Evolutionary conservation across 495 filamentous ascomycete species (phyloP).

Genomic region (Pyrenopolyporus hunteri): DNA sequence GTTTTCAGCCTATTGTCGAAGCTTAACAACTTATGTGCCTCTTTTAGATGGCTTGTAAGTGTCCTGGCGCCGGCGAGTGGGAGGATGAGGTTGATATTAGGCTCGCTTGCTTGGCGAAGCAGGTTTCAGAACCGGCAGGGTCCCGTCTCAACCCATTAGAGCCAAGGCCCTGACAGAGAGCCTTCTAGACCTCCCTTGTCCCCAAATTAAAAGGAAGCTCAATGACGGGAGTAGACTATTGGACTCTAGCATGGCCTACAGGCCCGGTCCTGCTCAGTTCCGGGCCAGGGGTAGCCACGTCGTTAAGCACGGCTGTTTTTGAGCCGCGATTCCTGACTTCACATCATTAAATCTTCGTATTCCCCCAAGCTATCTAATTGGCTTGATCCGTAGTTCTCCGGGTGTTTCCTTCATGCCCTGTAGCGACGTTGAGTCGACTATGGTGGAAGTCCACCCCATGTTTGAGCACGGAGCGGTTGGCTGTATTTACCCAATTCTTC

Average conservation of each 20-base stretch:
- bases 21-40: no score
- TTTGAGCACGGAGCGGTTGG: background rate
- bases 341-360: conserved; percentile 20
- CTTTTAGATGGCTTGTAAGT: background rate
- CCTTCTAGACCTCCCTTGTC: conserved; percentile 15
- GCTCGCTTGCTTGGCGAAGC: conserved; percentile 16
- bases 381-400: background rate
- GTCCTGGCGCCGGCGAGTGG: background rate
- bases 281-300: conserved; percentile 12
- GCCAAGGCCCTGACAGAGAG: conserved; percentile 7
- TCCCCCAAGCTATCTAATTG: conserved; percentile 6
- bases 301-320: conserved; percentile 24
- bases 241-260: no score
- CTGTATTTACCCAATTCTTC: conserved; percentile 9
- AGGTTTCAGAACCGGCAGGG: conserved; percentile 33
- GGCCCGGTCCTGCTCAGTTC: conserved; percentile 16
- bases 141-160: conserved; percentile 22
- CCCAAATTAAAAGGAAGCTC: conserved; percentile 13
- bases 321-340: conserved; percentile 37
- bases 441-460: background rate
- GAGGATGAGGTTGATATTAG: conserved; percentile 20
- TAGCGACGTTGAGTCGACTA: conserved; percentile 16
- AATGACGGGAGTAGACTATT: conserved; percentile 3
- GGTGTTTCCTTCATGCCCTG: conserved; percentile 8
- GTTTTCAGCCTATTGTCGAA: no score